Conservation (phyloP, 768 basidiomycete species). For the Suillus bovinus region DNA sequence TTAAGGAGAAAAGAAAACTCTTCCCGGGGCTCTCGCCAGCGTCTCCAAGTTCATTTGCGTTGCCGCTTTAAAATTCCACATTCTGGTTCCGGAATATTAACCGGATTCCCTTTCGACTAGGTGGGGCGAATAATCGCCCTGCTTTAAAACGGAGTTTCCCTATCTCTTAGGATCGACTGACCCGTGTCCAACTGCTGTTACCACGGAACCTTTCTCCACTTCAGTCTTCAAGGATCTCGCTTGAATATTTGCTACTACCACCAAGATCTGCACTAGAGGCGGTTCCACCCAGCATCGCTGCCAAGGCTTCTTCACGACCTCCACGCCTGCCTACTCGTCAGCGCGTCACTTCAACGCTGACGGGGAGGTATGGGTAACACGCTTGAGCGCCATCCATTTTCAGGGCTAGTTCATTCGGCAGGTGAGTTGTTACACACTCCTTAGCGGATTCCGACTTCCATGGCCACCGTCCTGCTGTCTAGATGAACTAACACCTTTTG, state of each 20-base stretch:
- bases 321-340: slow-evolving; percentile 79
- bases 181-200: slow-evolving; percentile 87
- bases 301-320: slow-evolving; percentile 80
- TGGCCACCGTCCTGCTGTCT: slow-evolving; percentile 89
- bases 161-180: slow-evolving; percentile 86
- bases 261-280: slow-evolving; percentile 87
- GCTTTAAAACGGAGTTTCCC: no score
- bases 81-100: no score
- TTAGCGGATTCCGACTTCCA: slow-evolving; percentile 86
- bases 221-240: slow-evolving; percentile 85
- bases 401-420: slow-evolving; percentile 90
- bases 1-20: no score
- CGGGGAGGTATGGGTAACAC: slow-evolving; percentile 75
- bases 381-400: slow-evolving; percentile 91
- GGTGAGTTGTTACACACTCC: slow-evolving; percentile 89
- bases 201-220: slow-evolving; percentile 88
- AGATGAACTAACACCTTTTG: slow-evolving; percentile 85
- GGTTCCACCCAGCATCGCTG: slow-evolving; percentile 71
- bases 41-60: no score
- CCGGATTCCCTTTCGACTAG: no score
- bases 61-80: no score
- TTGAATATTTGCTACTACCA: slow-evolving; percentile 89
- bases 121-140: no score
- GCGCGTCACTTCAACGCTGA: slow-evolving; percentile 55
- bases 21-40: no score